These are phyloP conservation scores for Rhodotorula diobovata DNA, from an alignment of 768 basidiomycete species.

Conservation along the genomic window DNA sequence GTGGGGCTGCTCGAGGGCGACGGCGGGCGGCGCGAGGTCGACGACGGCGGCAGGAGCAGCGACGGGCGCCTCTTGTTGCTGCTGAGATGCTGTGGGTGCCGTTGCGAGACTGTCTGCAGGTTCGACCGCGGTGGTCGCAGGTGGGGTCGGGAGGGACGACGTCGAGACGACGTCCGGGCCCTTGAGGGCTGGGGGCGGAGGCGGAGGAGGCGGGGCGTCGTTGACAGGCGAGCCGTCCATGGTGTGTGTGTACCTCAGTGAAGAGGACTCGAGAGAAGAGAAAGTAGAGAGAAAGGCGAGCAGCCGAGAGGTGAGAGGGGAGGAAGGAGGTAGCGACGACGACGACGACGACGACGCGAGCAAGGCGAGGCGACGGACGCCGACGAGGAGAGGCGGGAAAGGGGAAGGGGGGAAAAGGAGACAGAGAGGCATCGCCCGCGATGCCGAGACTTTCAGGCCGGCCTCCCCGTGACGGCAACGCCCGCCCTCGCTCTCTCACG, in stretches of 20 bases:
- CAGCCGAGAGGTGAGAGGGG: neutral
- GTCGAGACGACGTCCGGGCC: neutral
- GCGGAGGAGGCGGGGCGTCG: neutral
- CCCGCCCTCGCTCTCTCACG: too few species aligned
- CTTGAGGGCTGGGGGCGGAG: neutral
- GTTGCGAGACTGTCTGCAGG: too few species aligned
- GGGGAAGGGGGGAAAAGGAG: too few species aligned
- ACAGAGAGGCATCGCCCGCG: too few species aligned
- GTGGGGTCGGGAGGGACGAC: conserved; percentile 8
- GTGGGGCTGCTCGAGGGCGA: neutral
- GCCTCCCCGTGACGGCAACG: too few species aligned
- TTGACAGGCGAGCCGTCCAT: neutral
- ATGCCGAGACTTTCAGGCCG: too few species aligned
- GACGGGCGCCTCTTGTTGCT: neutral
- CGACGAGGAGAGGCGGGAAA: too few species aligned
- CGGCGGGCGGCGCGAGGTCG: neutral
- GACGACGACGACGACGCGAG: too few species aligned
- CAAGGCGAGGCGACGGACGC: too few species aligned
- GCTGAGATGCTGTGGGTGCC: neutral
- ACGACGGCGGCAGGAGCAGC: neutral
- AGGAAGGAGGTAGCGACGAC: too few species aligned
- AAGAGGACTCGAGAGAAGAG: neutral
- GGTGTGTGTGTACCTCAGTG: neutral
- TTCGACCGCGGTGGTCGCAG: neutral
- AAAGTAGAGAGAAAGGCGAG: too few species aligned